These are phyloP conservation scores for Rhizophagus clarus DNA, from an alignment of 192 early-diverging fungal species.

Conservation along the genomic window DNA sequence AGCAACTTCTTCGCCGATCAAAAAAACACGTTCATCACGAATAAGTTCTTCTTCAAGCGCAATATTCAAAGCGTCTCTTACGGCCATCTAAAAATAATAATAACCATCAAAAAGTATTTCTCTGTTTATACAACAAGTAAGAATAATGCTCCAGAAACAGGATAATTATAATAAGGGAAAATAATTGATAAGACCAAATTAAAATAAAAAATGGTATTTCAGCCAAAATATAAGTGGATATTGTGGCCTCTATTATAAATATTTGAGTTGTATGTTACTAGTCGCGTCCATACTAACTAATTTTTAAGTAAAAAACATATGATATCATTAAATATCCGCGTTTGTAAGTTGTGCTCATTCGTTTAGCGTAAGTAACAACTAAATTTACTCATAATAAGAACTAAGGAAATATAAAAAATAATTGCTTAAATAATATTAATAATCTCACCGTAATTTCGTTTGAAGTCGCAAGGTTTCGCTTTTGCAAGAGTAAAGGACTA, in stretches of 20 bases:
- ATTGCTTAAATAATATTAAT: not conserved
- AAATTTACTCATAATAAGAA: not conserved
- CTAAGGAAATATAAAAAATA: too few relatives aligned
- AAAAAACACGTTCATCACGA: constrained; percentile 85
- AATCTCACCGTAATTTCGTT: not conserved
- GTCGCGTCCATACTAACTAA: not conserved
- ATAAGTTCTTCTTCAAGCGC: constrained; percentile 98
- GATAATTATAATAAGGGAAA: too few relatives aligned
- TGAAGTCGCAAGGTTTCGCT: not conserved
- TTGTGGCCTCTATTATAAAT: too few relatives aligned
- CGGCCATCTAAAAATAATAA: constrained; percentile 74
- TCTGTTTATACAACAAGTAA: not conserved
- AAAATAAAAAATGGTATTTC: too few relatives aligned
- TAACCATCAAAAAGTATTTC: not conserved
- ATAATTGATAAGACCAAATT: too few relatives aligned
- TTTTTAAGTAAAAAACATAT: not conserved
- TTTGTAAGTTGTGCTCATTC: not conserved
- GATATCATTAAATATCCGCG: not conserved
- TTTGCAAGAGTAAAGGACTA: constrained; percentile 28
- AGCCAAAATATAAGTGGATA: too few relatives aligned
- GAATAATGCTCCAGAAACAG: not conserved
- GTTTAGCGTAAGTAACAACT: not conserved
- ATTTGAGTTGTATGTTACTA: not conserved
- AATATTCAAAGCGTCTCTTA: constrained; percentile 96
- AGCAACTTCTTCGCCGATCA: constrained; percentile 97